Base-by-base conservation (phyloP, 306 rosid genomes). In the Lagenaria siceraria region DNA sequence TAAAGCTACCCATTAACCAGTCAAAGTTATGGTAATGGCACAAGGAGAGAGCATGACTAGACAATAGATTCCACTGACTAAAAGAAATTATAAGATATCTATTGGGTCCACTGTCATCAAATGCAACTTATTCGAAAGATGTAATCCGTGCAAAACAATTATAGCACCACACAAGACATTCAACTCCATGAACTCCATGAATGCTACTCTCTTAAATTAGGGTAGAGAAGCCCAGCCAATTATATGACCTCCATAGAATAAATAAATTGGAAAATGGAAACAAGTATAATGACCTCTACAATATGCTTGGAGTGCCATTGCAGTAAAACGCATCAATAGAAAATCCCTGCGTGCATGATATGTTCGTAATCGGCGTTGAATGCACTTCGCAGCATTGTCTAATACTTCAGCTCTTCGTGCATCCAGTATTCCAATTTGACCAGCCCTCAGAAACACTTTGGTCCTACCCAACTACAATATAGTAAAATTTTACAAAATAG, bases 361-460 rank as follows among this genome's bases (percentile, higher is more conserved):
- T 79, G 97, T 90, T 77, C 78, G 88, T 81, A 95, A 43, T 38
- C 80, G 89, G 31, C 88, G 80, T 80, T 95, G 99, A 75, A 95
- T 85, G 65, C 84, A 75, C 85, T 85, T 95, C 49, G 90, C 92
- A 87, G 99, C 93, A 80, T 82, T 86, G 82, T 95, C 99, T 84
- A 95, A 85, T 81, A 95, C 95, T 82, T 88, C 97, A 64, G 97
- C 85, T 8, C 99, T 91, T 64, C 80, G 87, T 68, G 91, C 87
- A 81, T 95, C 99, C 80, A 95, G 88, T 84, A 89, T 81, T 56
- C 97, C 99, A 85, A 95, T 95, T 87, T 95, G 97, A 75, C 99
- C 99, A 70, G 96, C 97, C 85, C 99, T 87, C 73, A 95, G 97
- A 86, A 95, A 92, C 60, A 95, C 97, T 80, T 95, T 95, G 84